Conservation (phyloP, 306 rosid genomes). For the Inga laurina region DNA sequence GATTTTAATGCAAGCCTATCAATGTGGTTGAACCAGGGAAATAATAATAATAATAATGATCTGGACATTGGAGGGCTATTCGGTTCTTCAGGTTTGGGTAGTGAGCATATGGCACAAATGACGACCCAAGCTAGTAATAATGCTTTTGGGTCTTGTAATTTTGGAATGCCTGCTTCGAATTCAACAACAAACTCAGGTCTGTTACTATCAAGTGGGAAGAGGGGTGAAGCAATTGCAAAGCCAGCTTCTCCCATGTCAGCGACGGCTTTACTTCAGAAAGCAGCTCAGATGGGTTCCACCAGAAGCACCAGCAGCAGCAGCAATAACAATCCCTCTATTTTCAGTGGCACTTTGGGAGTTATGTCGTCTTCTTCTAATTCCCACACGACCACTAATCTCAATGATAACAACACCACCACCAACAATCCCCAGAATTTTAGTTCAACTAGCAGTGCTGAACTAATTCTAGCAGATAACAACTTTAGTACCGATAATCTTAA, state of each 20-base stretch:
- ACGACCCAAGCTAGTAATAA: constrained; percentile 36
- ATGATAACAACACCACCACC: background rate
- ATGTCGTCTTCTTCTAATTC: constrained; percentile 56
- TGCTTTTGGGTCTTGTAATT: constrained; percentile 54
- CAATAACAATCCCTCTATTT: constrained; percentile 35
- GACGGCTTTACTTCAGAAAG: constrained; percentile 64
- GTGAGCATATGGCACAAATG: constrained; percentile 51
- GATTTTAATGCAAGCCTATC: constrained; percentile 53
- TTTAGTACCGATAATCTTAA: constrained; percentile 32
- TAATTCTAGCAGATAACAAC: background rate
- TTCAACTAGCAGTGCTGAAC: background rate
- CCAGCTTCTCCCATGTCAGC: constrained; percentile 74
- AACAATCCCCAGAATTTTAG: background rate
- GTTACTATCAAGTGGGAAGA: constrained; percentile 43
- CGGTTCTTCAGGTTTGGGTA: constrained; percentile 43
- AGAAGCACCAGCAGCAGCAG: constrained; percentile 33
- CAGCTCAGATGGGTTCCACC: constrained; percentile 75
- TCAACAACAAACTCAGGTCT: constrained; percentile 49
- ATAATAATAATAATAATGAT: constrained; percentile 6
- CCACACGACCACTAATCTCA: constrained; percentile 30
- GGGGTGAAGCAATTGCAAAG: constrained; percentile 41
- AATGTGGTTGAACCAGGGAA: constrained; percentile 72
- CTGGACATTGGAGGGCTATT: constrained; percentile 44
- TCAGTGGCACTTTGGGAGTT: constrained; percentile 53
- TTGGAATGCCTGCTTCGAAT: constrained; percentile 39